Conservation (phyloP, 495 filamentous ascomycete genomes). For the Xylaria intraflava region DNA sequence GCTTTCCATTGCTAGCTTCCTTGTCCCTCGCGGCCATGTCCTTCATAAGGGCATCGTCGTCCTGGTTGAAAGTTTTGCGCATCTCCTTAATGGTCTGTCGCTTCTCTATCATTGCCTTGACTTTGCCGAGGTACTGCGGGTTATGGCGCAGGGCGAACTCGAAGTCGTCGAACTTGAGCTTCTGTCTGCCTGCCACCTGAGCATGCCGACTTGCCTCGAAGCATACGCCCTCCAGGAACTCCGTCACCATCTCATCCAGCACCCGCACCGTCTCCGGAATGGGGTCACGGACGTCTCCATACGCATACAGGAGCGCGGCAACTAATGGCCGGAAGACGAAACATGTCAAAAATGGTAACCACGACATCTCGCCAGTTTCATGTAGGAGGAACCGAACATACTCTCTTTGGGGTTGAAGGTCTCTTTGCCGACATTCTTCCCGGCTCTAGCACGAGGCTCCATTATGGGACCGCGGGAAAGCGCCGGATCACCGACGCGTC, state of each 20-base stretch:
- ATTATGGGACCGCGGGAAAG: slow-evolving; percentile 30
- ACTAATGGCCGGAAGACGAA: slow-evolving; percentile 45
- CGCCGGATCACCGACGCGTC: background rate
- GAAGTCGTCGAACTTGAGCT: slow-evolving; percentile 97
- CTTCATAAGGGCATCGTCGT: slow-evolving; percentile 36
- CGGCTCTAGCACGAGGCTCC: slow-evolving; percentile 69
- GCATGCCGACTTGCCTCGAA: slow-evolving; percentile 81
- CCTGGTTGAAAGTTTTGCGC: slow-evolving; percentile 55
- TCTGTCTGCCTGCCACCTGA: slow-evolving; percentile 74
- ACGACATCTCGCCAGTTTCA: background rate
- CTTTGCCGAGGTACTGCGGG: slow-evolving; percentile 76
- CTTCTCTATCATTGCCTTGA: slow-evolving; percentile 78
- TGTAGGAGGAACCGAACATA: slow-evolving; percentile 35
- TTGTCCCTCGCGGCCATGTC: slow-evolving; percentile 14
- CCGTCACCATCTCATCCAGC: slow-evolving; percentile 90
- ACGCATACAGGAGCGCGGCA: slow-evolving; percentile 73
- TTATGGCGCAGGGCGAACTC: slow-evolving; percentile 85
- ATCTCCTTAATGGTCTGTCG: slow-evolving; percentile 71
- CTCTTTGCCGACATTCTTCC: slow-evolving; percentile 81
- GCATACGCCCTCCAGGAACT: slow-evolving; percentile 81
- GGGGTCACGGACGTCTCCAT: slow-evolving; percentile 66
- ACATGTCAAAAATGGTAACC: background rate
- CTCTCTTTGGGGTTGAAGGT: slow-evolving; percentile 74
- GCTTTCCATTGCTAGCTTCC: background rate
- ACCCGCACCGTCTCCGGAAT: slow-evolving; percentile 77